Percentiles rank a stretch among this genome's conserved stretches.
phyloP scores from a whole-genome alignment of 352 stramenopile genomes.

The Halophytophthora polymorphica region DNA sequence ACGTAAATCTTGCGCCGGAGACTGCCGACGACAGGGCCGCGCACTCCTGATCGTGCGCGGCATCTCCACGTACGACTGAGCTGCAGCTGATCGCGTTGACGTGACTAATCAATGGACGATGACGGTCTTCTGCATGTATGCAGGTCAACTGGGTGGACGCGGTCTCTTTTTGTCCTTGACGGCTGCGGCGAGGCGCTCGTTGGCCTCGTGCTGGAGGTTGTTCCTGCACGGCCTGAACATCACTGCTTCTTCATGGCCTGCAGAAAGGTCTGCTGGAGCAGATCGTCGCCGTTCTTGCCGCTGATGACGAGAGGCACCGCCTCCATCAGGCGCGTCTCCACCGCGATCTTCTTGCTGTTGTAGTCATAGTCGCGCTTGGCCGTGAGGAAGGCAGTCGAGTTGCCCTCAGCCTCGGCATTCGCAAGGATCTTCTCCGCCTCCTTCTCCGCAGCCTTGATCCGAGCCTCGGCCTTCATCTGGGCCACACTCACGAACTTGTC shows the following conservation, averaged over 20 bases:
- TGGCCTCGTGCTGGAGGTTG: too few species aligned
- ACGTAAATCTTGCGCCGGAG: too few species aligned
- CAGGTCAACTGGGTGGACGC: too few species aligned
- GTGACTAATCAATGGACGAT: too few species aligned
- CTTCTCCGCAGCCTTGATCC: conserved; percentile 62
- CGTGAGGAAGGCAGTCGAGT: conserved; percentile 48
- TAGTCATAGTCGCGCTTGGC: conserved; percentile 81
- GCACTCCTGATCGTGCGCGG: too few species aligned
- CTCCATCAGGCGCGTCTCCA: conserved; percentile 59
- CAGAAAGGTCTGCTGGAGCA: conserved; percentile 64
- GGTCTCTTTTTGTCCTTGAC: too few species aligned
- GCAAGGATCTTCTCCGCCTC: conserved; percentile 50
- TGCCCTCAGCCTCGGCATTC: conserved; percentile 60
- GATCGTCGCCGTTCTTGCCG: conserved; percentile 78
- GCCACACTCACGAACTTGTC: conserved; percentile 67
- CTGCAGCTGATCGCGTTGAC: too few species aligned
- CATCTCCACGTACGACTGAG: too few species aligned
- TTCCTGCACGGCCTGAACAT: too few species aligned
- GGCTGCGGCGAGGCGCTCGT: too few species aligned
- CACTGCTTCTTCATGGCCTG: conserved; percentile 30
- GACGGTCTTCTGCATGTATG: too few species aligned
- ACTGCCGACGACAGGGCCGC: too few species aligned
- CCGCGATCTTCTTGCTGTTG: conserved; percentile 61
- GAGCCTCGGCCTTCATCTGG: conserved; percentile 55
- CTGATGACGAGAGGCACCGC: conserved; percentile 74